These are phyloP conservation scores for Pochonia chlamydosporia DNA, from an alignment of 2,329 filamentous ascomycete genomes.

Conservation along the genomic window DNA sequence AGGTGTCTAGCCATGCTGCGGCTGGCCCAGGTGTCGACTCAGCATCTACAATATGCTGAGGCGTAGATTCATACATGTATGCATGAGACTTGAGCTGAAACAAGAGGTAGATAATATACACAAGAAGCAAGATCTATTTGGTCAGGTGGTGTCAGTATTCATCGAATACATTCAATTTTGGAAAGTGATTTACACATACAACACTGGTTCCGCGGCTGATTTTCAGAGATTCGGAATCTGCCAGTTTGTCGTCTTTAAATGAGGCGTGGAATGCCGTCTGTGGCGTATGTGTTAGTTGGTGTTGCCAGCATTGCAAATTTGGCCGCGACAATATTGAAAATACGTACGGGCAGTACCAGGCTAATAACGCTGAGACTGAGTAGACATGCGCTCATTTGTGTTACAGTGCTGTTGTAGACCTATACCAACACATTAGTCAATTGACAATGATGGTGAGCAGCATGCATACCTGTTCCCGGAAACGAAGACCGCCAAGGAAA, in stretches of 20 bases:
- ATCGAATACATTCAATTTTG: not conserved
- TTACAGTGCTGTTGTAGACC: conserved; percentile 93
- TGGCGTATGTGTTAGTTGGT: conserved; percentile 31
- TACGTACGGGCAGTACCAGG: conserved; percentile 68
- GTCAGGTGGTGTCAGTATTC: not conserved
- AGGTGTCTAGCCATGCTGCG: conserved; percentile 73
- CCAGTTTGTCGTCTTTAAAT: conserved; percentile 56
- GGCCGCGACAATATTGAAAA: not conserved
- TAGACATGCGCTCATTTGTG: conserved; percentile 92
- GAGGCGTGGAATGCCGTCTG: conserved; percentile 89
- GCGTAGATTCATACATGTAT: conserved; percentile 88
- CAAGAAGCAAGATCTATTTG: conserved; percentile 64
- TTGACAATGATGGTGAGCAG: conserved; percentile 1
- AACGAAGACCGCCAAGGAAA: conserved; percentile 77
- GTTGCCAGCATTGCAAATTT: conserved; percentile 19
- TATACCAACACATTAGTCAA: conserved; percentile 22
- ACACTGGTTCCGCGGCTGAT: conserved; percentile 89
- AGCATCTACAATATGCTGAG: conserved; percentile 87
- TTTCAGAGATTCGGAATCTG: conserved; percentile 68
- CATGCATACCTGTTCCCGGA: conserved; percentile 67
- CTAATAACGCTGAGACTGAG: conserved; percentile 88
- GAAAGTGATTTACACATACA: conserved; percentile 40
- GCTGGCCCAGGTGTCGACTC: conserved; percentile 82
- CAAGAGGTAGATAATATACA: conserved; percentile 77
- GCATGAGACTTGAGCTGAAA: conserved; percentile 91